A percentile compares a stretch with the other conserved stretches of the same genome.
These are phyloP conservation scores for Albifimbria verrucaria DNA, from an alignment of 2,329 filamentous ascomycete species.

Conservation along the genomic window DNA sequence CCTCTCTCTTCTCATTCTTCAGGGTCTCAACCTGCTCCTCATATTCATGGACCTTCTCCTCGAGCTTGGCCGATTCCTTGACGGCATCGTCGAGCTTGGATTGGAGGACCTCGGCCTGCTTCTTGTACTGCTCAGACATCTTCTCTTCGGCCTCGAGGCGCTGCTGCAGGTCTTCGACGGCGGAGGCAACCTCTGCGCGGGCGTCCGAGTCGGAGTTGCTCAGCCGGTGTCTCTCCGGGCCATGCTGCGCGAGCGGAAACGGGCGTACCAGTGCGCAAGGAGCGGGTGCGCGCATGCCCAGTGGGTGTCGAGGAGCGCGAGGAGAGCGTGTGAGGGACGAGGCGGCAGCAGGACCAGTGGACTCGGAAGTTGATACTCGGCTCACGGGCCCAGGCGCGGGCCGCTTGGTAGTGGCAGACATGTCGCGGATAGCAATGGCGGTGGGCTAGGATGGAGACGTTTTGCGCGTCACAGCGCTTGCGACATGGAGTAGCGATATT, in stretches of 20 bases:
- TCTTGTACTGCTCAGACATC: conserved; percentile 73
- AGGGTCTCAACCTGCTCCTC: conserved; percentile 80
- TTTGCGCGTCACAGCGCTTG: not conserved
- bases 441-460: not conserved
- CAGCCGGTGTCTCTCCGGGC: conserved; percentile 53
- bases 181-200: conserved; percentile 73
- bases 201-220: conserved; percentile 64
- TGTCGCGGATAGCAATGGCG: conserved; percentile 22
- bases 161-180: conserved; percentile 81
- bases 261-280: conserved; percentile 61
- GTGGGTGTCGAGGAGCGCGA: conserved; percentile 41
- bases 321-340: conserved; percentile 33
- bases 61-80: conserved; percentile 78
- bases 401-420: conserved; percentile 54
- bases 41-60: conserved; percentile 83
- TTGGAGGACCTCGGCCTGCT: conserved; percentile 82
- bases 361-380: conserved; percentile 39
- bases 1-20: conserved; percentile 80
- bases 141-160: conserved; percentile 78
- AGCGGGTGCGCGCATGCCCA: conserved; percentile 55
- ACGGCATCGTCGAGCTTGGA: conserved; percentile 80
- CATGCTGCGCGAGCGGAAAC: conserved; percentile 72
- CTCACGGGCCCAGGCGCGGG: conserved; percentile 46
- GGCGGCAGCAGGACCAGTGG: conserved; percentile 24
- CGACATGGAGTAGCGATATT: not conserved